phyloP scores from a whole-genome alignment of 2,329 filamentous ascomycete species.

The Aspergillus oerlinghausenensis region DNA sequence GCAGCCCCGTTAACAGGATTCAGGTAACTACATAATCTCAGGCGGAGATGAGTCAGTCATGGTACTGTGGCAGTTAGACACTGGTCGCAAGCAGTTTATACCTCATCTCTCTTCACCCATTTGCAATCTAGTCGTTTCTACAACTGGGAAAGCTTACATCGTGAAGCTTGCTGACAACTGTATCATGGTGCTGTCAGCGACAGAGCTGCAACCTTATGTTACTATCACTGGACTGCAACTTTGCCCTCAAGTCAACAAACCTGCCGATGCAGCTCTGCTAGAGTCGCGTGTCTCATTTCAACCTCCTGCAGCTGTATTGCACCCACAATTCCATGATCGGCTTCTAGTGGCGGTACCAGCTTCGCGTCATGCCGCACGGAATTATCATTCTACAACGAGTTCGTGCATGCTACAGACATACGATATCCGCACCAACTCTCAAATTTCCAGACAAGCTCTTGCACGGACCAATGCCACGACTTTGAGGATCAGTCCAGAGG shows the following conservation, averaged over 20 bases:
- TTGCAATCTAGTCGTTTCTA: slow-evolving; percentile 77
- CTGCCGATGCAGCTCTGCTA: slow-evolving; percentile 42
- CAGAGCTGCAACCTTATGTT: slow-evolving; percentile 77
- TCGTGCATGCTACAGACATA: slow-evolving; percentile 70
- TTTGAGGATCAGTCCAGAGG: slow-evolving; percentile 68
- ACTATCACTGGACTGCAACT: slow-evolving; percentile 79
- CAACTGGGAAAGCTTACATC: slow-evolving; percentile 73
- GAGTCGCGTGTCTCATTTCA: slow-evolving; percentile 6
- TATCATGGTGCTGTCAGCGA: slow-evolving; percentile 81
- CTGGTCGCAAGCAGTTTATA: slow-evolving; percentile 72
- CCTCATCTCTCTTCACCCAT: slow-evolving; percentile 87
- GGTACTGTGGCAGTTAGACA: slow-evolving; percentile 90
- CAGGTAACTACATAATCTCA: slow-evolving; percentile 89
- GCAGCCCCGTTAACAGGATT: slow-evolving; percentile 25
- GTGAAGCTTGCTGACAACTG: slow-evolving; percentile 90
- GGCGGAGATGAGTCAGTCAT: slow-evolving; percentile 86
- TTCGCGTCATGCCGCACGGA: slow-evolving; percentile 40
- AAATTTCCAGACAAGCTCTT: slow-evolving; percentile 80
- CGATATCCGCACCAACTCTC: slow-evolving; percentile 72
- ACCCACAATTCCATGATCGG: slow-evolving; percentile 58
- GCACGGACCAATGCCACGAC: slow-evolving; percentile 84
- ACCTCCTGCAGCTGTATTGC: slow-evolving; percentile 56
- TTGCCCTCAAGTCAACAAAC: slow-evolving; percentile 44
- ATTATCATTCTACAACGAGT: slow-evolving; percentile 45
- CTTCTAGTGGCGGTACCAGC: slow-evolving; percentile 64